Percentiles rank a stretch among this genome's conserved stretches.
phyloP scores from a whole-genome alignment of 2,329 filamentous ascomycete species.

The Fusarium setosum region DNA sequence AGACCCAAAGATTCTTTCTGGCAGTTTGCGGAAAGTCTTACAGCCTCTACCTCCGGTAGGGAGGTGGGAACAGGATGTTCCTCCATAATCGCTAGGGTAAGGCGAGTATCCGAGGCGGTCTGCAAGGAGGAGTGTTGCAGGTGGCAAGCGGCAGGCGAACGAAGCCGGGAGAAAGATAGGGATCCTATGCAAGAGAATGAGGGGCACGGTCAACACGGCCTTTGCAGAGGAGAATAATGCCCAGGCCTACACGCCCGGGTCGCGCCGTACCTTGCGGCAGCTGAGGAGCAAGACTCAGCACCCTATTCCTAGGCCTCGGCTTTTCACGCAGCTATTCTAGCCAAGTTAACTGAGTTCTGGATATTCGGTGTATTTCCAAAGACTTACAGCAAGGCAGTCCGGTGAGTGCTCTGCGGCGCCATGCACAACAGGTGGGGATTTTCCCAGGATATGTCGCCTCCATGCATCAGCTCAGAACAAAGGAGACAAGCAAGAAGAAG shows the following conservation, averaged over 20 bases:
- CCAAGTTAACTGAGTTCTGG: background rate
- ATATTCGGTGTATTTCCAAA: background rate
- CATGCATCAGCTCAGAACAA: background rate
- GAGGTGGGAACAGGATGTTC: conserved; percentile 28
- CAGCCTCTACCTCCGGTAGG: conserved; percentile 34
- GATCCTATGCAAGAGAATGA: background rate
- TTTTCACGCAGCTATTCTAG: background rate
- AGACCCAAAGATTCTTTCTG: background rate
- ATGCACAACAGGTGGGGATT: background rate
- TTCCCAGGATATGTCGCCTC: background rate
- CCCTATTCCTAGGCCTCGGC: background rate
- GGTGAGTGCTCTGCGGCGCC: background rate
- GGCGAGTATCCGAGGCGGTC: background rate
- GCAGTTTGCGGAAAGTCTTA: conserved; percentile 5
- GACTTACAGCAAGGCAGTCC: background rate
- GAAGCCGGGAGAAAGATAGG: no score
- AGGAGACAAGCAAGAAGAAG: background rate
- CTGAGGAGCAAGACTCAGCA: background rate
- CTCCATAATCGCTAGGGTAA: conserved; percentile 17
- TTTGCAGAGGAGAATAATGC: background rate
- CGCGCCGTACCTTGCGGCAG: background rate
- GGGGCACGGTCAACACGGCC: background rate
- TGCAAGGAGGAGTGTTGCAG: background rate
- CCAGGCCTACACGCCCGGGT: no score
- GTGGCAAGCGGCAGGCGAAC: no score